Evolutionary conservation across 1,284 basidiomycete genomes (phyloP), one percentile per base, ranked within the genome.

Genomic region (Hortiboletus rubellus): DNA sequence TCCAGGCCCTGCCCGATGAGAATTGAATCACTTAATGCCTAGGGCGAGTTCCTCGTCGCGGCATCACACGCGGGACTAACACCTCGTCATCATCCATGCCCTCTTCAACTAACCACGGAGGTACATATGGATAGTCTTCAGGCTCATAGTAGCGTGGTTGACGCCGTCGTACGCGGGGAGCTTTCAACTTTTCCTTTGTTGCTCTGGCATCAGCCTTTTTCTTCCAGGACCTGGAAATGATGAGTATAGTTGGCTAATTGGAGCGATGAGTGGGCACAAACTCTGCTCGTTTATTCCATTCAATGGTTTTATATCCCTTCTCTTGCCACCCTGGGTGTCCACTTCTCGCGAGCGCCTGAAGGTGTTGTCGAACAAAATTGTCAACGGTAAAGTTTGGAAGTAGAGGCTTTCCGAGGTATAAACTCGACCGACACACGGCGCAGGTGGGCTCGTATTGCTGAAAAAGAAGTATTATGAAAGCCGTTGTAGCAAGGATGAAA

Each of bases 351-450:
- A 81, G 67, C 17, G 74, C 73, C 34, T 70, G 65, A 15, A 84
- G 67, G 59, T 84, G 76, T 60, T 75, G 79, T 50, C 78, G 77
- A 8, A 85, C 76, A n/a, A 76, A 63, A 53, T 75, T 79, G 58
- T 85, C 82, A 58, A 80, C 72, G 5, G 75, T 63, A 60, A 82
- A 77, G 64, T 85, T 84, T 1, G 81, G 79, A 60, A 83, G 75
- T 63, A 85, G 72, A 7, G 81, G 77, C 34, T 54, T 67, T n/a
- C 58, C 58, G 24, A 50, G 51, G 11, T 66, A 63, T 41, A 84
- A 64, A 41, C 56, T 64, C 34, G 76, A 69, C 38, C 83, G 81
- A 61, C 83, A 85, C 31, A 79, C 65, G 0, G 82, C 76, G 52
- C 83, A 85, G 7, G 68, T 73, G 9, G 73, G 71, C 42, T 66